Conservation (phyloP, 179 eudicot genomes). For the Sideroxylon spinosum region DNA sequence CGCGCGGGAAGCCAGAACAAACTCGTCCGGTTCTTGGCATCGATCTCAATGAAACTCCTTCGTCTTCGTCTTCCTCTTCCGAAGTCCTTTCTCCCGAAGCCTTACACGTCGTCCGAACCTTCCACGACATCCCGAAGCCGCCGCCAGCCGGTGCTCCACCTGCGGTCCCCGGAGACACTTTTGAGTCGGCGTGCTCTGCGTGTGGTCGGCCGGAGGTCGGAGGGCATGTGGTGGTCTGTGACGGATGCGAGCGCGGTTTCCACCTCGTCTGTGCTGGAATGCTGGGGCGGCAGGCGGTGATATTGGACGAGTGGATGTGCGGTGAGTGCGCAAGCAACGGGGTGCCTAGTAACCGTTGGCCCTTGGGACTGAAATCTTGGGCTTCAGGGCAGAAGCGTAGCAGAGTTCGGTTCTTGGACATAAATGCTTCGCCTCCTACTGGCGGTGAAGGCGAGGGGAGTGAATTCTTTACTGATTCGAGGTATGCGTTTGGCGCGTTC, state of each 20-base stretch:
- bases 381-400: conserved; percentile 12
- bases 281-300: conserved; percentile 21
- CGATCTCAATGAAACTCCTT: conserved; percentile 56
- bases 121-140: conserved; percentile 29
- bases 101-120: conserved; percentile 31
- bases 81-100: conserved; percentile 33
- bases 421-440: conserved; percentile 43
- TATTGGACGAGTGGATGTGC: conserved; percentile 49
- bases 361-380: conserved; percentile 31
- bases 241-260: conserved; percentile 60
- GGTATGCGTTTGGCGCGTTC: conserved; percentile 26
- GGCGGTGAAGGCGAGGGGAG: conserved; percentile 28
- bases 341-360: conserved; percentile 41
- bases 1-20: conserved; percentile 5
- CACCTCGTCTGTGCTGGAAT: conserved; percentile 40
- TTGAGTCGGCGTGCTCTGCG: conserved; percentile 23
- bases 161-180: conserved; percentile 30
- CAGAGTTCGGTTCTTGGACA: conserved; percentile 26
- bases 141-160: conserved; percentile 38
- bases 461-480: conserved; percentile 15
- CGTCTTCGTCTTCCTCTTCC: conserved; percentile 16
- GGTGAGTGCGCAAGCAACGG: conserved; percentile 32
- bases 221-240: conserved; percentile 35
- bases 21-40: conserved; percentile 27
- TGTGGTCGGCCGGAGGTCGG: conserved; percentile 28